A percentile compares a stretch with the other conserved stretches of the same genome.
Conservation (phyloP, 75 land plant species). For the Selaginella moellendorffii region DNA sequence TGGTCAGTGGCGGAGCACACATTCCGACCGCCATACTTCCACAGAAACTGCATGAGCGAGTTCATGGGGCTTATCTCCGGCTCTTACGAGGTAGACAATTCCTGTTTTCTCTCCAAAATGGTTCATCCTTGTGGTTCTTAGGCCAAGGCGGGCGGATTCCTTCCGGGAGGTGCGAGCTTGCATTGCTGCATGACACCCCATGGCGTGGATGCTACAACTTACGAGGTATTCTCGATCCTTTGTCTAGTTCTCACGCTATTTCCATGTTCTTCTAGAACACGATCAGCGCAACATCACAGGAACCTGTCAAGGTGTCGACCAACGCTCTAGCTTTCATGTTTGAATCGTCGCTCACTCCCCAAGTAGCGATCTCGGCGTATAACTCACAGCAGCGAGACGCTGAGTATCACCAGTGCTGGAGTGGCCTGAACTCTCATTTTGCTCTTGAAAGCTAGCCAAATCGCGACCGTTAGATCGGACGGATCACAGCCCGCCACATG, state of each 20-base stretch:
- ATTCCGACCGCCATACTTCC: slow-evolving; percentile 95
- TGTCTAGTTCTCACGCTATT: not conserved
- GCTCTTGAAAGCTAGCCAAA: too few relatives aligned
- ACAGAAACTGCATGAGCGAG: slow-evolving; percentile 97
- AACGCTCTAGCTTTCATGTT: slow-evolving; percentile 92
- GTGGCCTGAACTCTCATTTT: too few relatives aligned
- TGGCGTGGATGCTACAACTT: slow-evolving; percentile 87
- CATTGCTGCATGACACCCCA: slow-evolving; percentile 99
- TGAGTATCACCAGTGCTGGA: slow-evolving; percentile 90
- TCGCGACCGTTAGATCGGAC: too few relatives aligned
- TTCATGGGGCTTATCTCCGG: slow-evolving; percentile 94
- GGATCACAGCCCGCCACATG: too few relatives aligned
- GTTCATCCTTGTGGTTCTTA: too few relatives aligned
- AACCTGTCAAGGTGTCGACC: slow-evolving; percentile 29
- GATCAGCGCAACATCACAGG: slow-evolving; percentile 24
- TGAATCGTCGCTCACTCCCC: slow-evolving; percentile 76
- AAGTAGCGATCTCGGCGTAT: slow-evolving; percentile 69
- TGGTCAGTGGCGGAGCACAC: slow-evolving; percentile 96
- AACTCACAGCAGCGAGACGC: slow-evolving; percentile 56
- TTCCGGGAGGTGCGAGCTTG: slow-evolving; percentile 88
- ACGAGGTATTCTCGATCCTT: slow-evolving; percentile 30
- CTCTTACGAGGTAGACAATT: slow-evolving; percentile 56
- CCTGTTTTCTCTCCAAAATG: too few relatives aligned
- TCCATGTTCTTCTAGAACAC: slow-evolving; percentile 28
- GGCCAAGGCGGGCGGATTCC: slow-evolving; percentile 93